Percentiles rank a stretch among this genome's conserved stretches.
phyloP scores from a whole-genome alignment of 2,329 filamentous ascomycete genomes.

The Plenodomus tracheiphilus region DNA sequence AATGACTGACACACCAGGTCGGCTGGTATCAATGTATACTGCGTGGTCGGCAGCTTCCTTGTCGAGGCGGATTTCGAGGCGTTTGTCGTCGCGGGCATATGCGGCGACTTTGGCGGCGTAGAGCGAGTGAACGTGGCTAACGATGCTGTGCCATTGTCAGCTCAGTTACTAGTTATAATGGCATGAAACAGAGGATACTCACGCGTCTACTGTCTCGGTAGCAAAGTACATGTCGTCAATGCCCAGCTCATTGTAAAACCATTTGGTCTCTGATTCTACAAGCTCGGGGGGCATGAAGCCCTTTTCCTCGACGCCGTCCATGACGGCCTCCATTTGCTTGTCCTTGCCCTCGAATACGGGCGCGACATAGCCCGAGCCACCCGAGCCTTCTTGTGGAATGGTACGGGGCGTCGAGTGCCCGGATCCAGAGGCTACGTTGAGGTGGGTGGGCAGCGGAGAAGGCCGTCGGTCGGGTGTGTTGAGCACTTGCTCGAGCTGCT shows the following conservation, averaged over 20 bases:
- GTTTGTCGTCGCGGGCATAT: slow-evolving; percentile 89
- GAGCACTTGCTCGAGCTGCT: slow-evolving; percentile 60
- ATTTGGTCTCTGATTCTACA: slow-evolving; percentile 81
- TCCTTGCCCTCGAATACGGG: slow-evolving; percentile 92
- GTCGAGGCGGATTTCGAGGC: slow-evolving; percentile 89
- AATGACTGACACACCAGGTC: slow-evolving; percentile 76
- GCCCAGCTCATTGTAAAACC: slow-evolving; percentile 97
- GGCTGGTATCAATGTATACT: slow-evolving; percentile 97
- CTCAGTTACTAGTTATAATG: not conserved
- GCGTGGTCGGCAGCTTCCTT: slow-evolving; percentile 95
- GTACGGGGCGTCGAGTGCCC: slow-evolving; percentile 63
- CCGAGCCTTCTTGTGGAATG: slow-evolving; percentile 78
- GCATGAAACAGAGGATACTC: slow-evolving; percentile 31
- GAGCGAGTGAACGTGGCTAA: slow-evolving; percentile 91
- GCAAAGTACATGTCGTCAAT: slow-evolving; percentile 99
- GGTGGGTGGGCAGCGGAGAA: slow-evolving; percentile 85
- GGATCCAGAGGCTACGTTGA: slow-evolving; percentile 70
- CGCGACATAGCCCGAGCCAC: slow-evolving; percentile 85
- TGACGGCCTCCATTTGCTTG: slow-evolving; percentile 85
- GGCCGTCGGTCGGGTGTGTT: slow-evolving; percentile 65
- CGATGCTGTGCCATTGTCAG: slow-evolving; percentile 60
- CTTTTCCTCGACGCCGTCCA: slow-evolving; percentile 74
- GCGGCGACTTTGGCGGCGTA: slow-evolving; percentile 97
- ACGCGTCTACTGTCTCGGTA: slow-evolving; percentile 81
- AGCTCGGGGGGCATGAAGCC: slow-evolving; percentile 86